phyloP scores from a whole-genome alignment of 106 monocot genomes.

The Dendrobium nobile region DNA sequence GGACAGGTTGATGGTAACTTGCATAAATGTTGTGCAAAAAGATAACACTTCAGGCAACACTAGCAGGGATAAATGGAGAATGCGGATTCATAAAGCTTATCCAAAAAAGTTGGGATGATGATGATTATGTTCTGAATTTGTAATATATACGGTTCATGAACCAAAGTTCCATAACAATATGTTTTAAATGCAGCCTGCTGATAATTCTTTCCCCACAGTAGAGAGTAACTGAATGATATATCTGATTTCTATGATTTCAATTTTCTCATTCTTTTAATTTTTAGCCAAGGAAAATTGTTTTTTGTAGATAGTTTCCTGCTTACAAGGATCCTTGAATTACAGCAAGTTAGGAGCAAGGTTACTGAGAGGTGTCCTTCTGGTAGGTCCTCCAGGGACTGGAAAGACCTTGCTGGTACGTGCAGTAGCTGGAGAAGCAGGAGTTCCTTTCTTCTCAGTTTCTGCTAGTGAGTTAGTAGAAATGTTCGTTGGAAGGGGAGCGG shows the following conservation, averaged over 20 bases:
- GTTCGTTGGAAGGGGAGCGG: constrained; percentile 91
- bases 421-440: constrained; percentile 87
- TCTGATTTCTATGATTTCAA: neutral
- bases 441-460: constrained; percentile 94
- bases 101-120: too few relatives aligned
- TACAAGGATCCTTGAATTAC: constrained; percentile 84
- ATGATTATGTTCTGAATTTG: too few relatives aligned
- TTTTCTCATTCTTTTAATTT: neutral
- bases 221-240: neutral
- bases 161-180: neutral
- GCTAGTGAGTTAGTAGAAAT: constrained; percentile 96
- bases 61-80: too few relatives aligned
- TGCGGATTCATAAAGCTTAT: too few relatives aligned
- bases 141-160: too few relatives aligned
- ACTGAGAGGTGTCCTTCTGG: constrained; percentile 75
- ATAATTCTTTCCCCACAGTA: neutral
- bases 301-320: constrained; percentile 82
- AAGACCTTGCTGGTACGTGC: constrained; percentile 91
- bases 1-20: too few relatives aligned
- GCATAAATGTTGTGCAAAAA: too few relatives aligned
- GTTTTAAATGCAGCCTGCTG: neutral
- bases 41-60: too few relatives aligned
- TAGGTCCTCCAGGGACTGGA: constrained; percentile 92
- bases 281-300: neutral
- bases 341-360: constrained; percentile 76